Evolutionary conservation across 2,329 filamentous ascomycete genomes (phyloP).

Genomic region (Sclerotinia minor): DNA sequence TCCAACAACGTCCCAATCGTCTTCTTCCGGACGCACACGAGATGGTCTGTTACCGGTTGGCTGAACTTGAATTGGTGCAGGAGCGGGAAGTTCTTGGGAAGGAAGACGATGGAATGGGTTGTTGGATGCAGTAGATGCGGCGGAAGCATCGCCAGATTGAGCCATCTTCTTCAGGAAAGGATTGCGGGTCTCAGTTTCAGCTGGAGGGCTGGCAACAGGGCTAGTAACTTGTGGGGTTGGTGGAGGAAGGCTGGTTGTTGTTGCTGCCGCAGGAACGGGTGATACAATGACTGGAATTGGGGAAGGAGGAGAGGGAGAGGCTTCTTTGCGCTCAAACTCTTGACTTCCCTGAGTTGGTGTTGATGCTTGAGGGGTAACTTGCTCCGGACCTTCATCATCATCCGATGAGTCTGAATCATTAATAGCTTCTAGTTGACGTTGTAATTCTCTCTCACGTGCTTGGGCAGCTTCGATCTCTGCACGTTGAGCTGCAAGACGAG

Average conservation of each 20-base stretch:
- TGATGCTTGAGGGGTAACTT: slow-evolving; percentile 63
- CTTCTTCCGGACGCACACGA: slow-evolving; percentile 60
- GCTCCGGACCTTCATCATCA: slow-evolving; percentile 75
- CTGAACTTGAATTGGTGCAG: slow-evolving; percentile 45
- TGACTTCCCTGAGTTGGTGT: slow-evolving; percentile 57
- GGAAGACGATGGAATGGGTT: slow-evolving; percentile 94
- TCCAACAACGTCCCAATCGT: slow-evolving; percentile 81
- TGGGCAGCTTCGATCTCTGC: slow-evolving; percentile 90
- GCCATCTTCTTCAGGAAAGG: slow-evolving; percentile 91
- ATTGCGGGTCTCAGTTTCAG: slow-evolving; percentile 81
- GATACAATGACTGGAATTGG: slow-evolving; percentile 25
- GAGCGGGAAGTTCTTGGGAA: slow-evolving; percentile 55
- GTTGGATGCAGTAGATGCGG: slow-evolving; percentile 67
- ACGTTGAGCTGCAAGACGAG: slow-evolving; percentile 77
- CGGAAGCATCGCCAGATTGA: slow-evolving; percentile 55
- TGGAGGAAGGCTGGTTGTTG: slow-evolving; percentile 34
- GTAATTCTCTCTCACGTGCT: slow-evolving; percentile 85
- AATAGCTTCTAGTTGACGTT: slow-evolving; percentile 78
- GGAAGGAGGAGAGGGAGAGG: slow-evolving; percentile 54
- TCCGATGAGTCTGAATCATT: slow-evolving; percentile 74
- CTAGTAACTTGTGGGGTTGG: slow-evolving; percentile 25
- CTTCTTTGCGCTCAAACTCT: slow-evolving; percentile 54
- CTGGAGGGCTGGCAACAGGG: slow-evolving; percentile 51
- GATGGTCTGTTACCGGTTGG: slow-evolving; percentile 50
- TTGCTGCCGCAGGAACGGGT: slow-evolving; percentile 28